Conservation (phyloP, 805 yeast species). For the Monosporozyma aerobia region DNA sequence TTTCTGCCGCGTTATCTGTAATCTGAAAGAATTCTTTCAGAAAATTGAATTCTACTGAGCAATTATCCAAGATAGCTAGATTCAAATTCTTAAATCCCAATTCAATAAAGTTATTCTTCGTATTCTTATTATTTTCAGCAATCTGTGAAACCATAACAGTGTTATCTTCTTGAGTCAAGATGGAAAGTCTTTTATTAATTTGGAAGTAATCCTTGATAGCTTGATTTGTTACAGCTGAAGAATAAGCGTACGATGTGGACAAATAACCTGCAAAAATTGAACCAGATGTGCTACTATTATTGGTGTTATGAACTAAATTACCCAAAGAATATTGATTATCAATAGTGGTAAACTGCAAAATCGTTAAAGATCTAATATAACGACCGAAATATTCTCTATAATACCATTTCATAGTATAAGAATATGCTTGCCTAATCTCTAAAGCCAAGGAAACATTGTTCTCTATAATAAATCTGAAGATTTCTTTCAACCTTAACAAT, state of each 20-base stretch:
- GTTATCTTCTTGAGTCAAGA: slow-evolving; percentile 45
- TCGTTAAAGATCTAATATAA: slow-evolving; percentile 63
- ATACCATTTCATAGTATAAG: slow-evolving; percentile 90
- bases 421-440: slow-evolving; percentile 71
- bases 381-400: slow-evolving; percentile 70
- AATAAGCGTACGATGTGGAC: slow-evolving; percentile 13
- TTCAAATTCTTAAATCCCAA: slow-evolving; percentile 64
- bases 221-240: slow-evolving; percentile 14
- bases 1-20: slow-evolving; percentile 33
- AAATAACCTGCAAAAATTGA: slow-evolving; percentile 24
- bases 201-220: slow-evolving; percentile 45
- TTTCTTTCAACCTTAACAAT: slow-evolving; percentile 53
- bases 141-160: slow-evolving; percentile 73
- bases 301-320: slow-evolving; percentile 23
- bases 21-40: slow-evolving; percentile 59
- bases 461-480: slow-evolving; percentile 45
- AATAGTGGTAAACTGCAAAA: slow-evolving; percentile 44
- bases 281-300: slow-evolving; percentile 13
- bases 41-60: slow-evolving; percentile 67
- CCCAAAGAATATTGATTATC: slow-evolving; percentile 55
- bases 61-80: slow-evolving; percentile 65
- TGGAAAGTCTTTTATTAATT: slow-evolving; percentile 51
- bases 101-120: slow-evolving; percentile 60
- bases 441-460: slow-evolving; percentile 55
- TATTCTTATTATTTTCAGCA: slow-evolving; percentile 64